These are phyloP conservation scores for Tolypocladium guangdongense DNA, from an alignment of 2,329 filamentous ascomycete genomes.

Conservation along the genomic window DNA sequence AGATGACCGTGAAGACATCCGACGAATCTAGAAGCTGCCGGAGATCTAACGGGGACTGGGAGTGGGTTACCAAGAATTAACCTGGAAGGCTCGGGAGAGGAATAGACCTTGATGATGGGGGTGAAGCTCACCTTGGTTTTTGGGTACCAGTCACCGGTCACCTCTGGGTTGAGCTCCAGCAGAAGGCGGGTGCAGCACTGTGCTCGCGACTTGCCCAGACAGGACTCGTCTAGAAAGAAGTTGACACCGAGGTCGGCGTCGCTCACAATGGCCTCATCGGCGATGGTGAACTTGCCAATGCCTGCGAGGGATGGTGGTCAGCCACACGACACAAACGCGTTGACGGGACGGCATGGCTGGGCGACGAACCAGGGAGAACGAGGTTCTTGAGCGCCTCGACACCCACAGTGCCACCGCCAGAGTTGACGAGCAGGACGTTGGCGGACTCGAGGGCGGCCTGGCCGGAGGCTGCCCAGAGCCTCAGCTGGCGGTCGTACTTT, in stretches of 20 bases:
- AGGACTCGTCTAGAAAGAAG: slow-evolving; percentile 82
- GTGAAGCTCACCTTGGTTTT: slow-evolving; percentile 22
- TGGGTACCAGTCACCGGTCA: slow-evolving; percentile 61
- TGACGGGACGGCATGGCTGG: background rate
- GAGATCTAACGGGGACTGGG: slow-evolving; percentile 23
- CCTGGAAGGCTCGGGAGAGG: background rate
- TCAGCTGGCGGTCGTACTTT: slow-evolving; percentile 91
- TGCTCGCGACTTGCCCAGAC: slow-evolving; percentile 67
- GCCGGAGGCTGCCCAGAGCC: slow-evolving; percentile 87
- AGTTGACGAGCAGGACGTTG: slow-evolving; percentile 84
- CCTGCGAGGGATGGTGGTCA: slow-evolving; percentile 32
- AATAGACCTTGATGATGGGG: background rate
- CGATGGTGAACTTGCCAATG: slow-evolving; percentile 84
- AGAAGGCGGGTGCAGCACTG: slow-evolving; percentile 67
- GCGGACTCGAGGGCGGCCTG: slow-evolving; percentile 85
- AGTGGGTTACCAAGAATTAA: background rate
- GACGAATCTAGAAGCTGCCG: slow-evolving; percentile 28
- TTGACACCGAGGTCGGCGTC: slow-evolving; percentile 87
- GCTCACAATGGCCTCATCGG: slow-evolving; percentile 65
- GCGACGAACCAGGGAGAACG: slow-evolving; percentile 63
- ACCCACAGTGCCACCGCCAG: slow-evolving; percentile 74
- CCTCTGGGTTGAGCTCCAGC: slow-evolving; percentile 85
- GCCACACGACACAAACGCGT: slow-evolving; percentile 23
- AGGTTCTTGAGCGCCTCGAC: slow-evolving; percentile 93
- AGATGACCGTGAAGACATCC: slow-evolving; percentile 38